phyloP scores from a whole-genome alignment of 2,329 filamentous ascomycete species.

The Sclerotinia minor region DNA sequence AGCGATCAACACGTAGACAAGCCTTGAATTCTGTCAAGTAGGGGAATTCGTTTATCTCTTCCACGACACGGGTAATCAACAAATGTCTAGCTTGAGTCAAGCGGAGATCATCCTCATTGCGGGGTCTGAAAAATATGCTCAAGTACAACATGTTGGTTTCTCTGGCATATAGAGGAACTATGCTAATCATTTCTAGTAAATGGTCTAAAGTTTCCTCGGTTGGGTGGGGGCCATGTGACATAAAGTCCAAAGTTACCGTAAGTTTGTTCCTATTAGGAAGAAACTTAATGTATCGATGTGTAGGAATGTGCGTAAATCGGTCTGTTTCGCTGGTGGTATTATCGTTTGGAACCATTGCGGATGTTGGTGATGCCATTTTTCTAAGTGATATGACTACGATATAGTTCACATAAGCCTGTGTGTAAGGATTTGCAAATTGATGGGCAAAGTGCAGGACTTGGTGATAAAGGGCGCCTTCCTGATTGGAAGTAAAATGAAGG shows the following conservation, averaged over 20 bases:
- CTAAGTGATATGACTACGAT: too few species aligned
- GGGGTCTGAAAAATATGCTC: neutral
- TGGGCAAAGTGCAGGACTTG: too few species aligned
- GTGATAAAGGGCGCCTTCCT: neutral
- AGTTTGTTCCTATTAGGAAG: neutral
- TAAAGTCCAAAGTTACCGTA: neutral
- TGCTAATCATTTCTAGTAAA: neutral
- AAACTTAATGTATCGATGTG: neutral
- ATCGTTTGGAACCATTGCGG: neutral
- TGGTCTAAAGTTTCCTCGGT: neutral
- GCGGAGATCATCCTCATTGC: neutral
- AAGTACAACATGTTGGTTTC: neutral
- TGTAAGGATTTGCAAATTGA: too few species aligned
- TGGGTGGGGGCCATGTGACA: neutral
- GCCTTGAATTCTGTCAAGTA: neutral
- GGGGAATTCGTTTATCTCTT: neutral
- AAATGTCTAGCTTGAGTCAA: neutral
- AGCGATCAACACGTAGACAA: neutral
- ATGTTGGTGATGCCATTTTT: neutral
- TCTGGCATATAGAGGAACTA: neutral
- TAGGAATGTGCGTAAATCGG: neutral
- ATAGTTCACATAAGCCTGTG: too few species aligned
- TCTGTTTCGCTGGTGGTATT: neutral
- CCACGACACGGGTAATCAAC: neutral
- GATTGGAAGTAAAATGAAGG: neutral